Percentiles rank a stretch among this genome's conserved stretches.
phyloP scores from a whole-genome alignment of 768 basidiomycete species.

The Ramaria rubella region DNA sequence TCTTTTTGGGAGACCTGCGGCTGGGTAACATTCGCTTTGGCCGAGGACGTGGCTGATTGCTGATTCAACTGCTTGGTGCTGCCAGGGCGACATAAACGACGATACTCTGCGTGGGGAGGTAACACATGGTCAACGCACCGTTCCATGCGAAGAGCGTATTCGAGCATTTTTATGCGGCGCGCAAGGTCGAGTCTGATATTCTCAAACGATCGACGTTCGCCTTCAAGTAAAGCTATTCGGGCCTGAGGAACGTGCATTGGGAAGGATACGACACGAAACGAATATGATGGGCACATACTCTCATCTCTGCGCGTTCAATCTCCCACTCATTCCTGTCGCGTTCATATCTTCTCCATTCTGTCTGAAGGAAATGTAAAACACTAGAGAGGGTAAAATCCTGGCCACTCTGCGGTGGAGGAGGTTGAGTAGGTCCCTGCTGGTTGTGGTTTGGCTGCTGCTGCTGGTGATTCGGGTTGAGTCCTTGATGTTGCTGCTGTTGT shows the following conservation, averaged over 20 bases:
- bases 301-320: slow-evolving; percentile 98
- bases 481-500: slow-evolving; percentile 37
- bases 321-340: slow-evolving; percentile 99
- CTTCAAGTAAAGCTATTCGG: slow-evolving; percentile 93
- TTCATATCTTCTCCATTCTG: slow-evolving; percentile 96
- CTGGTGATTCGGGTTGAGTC: slow-evolving; percentile 40
- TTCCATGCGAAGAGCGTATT: slow-evolving; percentile 94
- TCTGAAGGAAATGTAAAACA: slow-evolving; percentile 95
- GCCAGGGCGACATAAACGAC: slow-evolving; percentile 13
- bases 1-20: slow-evolving; percentile 59
- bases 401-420: slow-evolving; percentile 76
- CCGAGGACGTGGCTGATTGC: slow-evolving; percentile 52
- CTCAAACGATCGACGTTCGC: slow-evolving; percentile 94
- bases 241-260: slow-evolving; percentile 50
- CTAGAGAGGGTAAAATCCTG: slow-evolving; percentile 91
- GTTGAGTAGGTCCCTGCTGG: slow-evolving; percentile 42
- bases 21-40: slow-evolving; percentile 61
- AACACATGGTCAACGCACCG: slow-evolving; percentile 50
- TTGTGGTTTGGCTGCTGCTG: slow-evolving; percentile 46
- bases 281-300: slow-evolving; percentile 52
- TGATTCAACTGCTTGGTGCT: slow-evolving; percentile 79
- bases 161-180: slow-evolving; percentile 98
- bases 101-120: neutral
- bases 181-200: slow-evolving; percentile 94
- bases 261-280: neutral